Percentiles rank a stretch among this genome's conserved stretches.
Evolutionary conservation across 2,329 filamentous ascomycete species (phyloP).

Genomic region (Conoideocrella luteorostrata): DNA sequence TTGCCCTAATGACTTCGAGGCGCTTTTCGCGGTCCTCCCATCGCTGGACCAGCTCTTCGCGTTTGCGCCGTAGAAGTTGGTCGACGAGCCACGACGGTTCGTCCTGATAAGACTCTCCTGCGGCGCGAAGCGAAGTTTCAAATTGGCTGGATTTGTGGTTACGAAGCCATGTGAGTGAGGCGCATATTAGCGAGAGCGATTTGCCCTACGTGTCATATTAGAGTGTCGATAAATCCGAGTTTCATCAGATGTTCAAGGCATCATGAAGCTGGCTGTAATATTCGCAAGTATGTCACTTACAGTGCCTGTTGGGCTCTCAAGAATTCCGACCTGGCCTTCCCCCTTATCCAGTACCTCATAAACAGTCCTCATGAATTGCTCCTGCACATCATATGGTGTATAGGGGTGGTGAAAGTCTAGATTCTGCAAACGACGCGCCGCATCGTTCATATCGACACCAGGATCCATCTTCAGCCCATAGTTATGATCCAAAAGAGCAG

Average conservation of each 20-base stretch:
- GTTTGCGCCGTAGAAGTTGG: conserved; percentile 63
- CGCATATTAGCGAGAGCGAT: conserved; percentile 86
- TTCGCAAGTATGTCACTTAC: too few species aligned
- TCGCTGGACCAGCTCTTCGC: conserved; percentile 56
- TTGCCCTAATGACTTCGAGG: conserved; percentile 58
- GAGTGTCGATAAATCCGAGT: background rate
- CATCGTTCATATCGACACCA: conserved; percentile 9
- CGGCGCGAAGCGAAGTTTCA: conserved; percentile 44
- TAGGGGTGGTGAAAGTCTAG: conserved; percentile 80
- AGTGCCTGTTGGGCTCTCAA: conserved; percentile 88
- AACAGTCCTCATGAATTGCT: conserved; percentile 78
- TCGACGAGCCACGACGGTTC: conserved; percentile 84
- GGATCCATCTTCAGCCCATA: conserved; percentile 9
- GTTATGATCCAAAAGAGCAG: too few species aligned
- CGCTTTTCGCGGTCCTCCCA: conserved; percentile 71
- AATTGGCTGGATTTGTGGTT: conserved; percentile 62
- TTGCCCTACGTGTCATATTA: conserved; percentile 55
- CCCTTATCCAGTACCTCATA: conserved; percentile 68
- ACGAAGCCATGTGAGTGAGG: conserved; percentile 84
- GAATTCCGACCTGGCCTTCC: conserved; percentile 73
- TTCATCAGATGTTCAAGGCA: background rate
- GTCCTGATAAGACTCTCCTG: conserved; percentile 44
- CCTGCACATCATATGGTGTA: conserved; percentile 79
- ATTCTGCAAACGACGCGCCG: conserved; percentile 19
- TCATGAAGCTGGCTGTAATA: too few species aligned